Conservation (phyloP, 257 asterid genomes). For the Fraxinus pennsylvanica region DNA sequence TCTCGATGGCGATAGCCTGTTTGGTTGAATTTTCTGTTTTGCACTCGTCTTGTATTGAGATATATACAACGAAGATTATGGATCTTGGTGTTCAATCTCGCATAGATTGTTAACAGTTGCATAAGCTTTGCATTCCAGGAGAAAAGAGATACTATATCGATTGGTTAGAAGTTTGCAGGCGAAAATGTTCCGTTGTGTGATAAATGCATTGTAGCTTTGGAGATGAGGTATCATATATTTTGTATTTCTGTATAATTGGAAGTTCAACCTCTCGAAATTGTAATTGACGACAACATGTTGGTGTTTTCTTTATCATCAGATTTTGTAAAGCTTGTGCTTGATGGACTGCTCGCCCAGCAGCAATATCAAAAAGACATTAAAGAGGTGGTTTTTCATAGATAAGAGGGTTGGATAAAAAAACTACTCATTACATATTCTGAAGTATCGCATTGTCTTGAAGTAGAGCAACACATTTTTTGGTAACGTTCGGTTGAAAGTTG, state of each 20-base stretch:
- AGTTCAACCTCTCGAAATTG: not conserved
- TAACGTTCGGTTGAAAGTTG: too few species aligned
- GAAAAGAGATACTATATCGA: conserved; percentile 17
- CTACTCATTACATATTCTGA: conserved; percentile 29
- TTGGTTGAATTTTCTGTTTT: not conserved
- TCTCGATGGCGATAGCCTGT: not conserved
- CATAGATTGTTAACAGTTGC: not conserved
- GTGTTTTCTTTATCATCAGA: conserved; percentile 30
- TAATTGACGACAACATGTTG: not conserved
- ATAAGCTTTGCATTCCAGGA: conserved; percentile 31
- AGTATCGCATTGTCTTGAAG: not conserved
- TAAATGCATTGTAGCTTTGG: conserved; percentile 43
- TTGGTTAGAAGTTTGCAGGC: not conserved
- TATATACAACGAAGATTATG: not conserved
- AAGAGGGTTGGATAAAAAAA: conserved; percentile 62
- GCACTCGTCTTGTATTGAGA: not conserved
- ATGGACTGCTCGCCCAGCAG: conserved; percentile 67
- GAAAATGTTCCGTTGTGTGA: conserved; percentile 28
- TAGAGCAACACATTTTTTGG: not conserved
- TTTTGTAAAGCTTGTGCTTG: conserved; percentile 46
- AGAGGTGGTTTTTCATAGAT: conserved; percentile 81
- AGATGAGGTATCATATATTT: conserved; percentile 44
- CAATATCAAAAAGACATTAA: conserved; percentile 61
- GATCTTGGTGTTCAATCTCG: not conserved
- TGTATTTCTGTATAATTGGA: conserved; percentile 20